A percentile compares a stretch with the other conserved stretches of the same genome.
Evolutionary conservation across 805 yeast species (phyloP).

Genomic region (Candida easanensis): DNA sequence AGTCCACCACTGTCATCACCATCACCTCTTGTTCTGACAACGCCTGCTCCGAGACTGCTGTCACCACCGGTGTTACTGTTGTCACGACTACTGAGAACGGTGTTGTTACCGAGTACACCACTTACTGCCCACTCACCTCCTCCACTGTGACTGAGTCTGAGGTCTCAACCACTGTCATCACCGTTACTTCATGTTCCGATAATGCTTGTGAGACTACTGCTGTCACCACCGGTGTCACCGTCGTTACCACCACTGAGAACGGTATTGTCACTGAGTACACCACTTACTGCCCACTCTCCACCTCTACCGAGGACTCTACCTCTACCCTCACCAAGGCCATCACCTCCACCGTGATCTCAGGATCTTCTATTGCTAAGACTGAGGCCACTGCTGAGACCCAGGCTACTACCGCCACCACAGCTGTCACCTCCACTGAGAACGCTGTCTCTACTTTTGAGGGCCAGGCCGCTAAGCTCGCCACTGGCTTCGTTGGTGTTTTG

Average conservation of each 20-base stretch:
- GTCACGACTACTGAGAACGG: constrained; percentile 20
- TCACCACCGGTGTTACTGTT: constrained; percentile 11
- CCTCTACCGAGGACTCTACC: neutral
- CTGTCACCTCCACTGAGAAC: neutral
- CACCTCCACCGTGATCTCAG: no score
- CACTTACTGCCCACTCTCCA: constrained; percentile 2
- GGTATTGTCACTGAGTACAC: constrained; percentile 35
- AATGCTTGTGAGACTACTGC: neutral
- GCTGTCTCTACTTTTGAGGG: neutral
- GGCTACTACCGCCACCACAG: neutral
- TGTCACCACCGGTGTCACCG: constrained; percentile 9
- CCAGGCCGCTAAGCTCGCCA: neutral
- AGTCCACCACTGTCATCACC: constrained; percentile 1
- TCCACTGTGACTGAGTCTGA: neutral
- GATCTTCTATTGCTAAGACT: neutral
- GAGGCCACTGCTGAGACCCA: no score
- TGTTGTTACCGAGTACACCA: constrained; percentile 33
- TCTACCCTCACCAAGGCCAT: no score
- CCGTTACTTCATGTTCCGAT: neutral
- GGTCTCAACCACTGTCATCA: neutral
- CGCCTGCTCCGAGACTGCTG: constrained; percentile 1
- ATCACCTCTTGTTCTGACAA: constrained; percentile 6
- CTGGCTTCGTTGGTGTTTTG: neutral
- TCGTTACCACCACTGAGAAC: constrained; percentile 12
- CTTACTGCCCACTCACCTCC: constrained; percentile 12